Evolutionary conservation across 2,329 filamentous ascomycete species (phyloP), one percentile per base, ranked within the genome.

Genomic region (Coniochaeta sp.): DNA sequence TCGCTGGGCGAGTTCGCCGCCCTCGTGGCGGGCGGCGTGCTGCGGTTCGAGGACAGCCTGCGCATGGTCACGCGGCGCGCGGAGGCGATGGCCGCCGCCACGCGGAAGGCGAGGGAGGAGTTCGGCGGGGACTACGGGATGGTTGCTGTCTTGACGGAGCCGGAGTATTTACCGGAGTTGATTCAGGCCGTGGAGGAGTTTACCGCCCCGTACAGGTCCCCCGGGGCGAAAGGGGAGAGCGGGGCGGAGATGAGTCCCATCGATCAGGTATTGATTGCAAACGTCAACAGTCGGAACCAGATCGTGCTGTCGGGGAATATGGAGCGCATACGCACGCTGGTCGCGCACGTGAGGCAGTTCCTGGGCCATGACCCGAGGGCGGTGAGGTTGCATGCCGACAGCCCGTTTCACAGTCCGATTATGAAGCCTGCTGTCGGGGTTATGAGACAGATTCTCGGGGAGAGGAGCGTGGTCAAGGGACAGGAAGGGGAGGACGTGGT

Each of bases 251-350:
- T 84, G 27, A 86, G 88, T 16, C 82, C 89, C 3, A 90, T 95
- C 51, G 82, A 94, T 63, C 88, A 95, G 68, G 91, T 96, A 49
- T 75, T 87, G 58, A 91, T 97, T 60, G 92, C 91, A 54, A 96
- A 97, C 69, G 84, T 95, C 71, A 97, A 97, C 72, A 89, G 86
- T 67, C 94, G 91, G 72, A 96, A 96, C 65, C 92, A 97, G 71
- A 95, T 97, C 61, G 92, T 96, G 49, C 76, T 97, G 50, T 94
- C 88, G 64, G 92, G 92, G 31, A 92, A 85, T 67, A 85, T 96
- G 50, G 85, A 86, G 61, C 79, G 84, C 59, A 96, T 96, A 67
- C 85, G 83, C 61, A 86, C 85, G 52, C 81, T 96, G 16, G 74
- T 96, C 50, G 84, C 88, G 10, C 91, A 96, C 65, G 77, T 97